Evolutionary conservation across 768 basidiomycete species (phyloP), one percentile per base, ranked within the genome.

Genomic region (Trametes gibbosa): DNA sequence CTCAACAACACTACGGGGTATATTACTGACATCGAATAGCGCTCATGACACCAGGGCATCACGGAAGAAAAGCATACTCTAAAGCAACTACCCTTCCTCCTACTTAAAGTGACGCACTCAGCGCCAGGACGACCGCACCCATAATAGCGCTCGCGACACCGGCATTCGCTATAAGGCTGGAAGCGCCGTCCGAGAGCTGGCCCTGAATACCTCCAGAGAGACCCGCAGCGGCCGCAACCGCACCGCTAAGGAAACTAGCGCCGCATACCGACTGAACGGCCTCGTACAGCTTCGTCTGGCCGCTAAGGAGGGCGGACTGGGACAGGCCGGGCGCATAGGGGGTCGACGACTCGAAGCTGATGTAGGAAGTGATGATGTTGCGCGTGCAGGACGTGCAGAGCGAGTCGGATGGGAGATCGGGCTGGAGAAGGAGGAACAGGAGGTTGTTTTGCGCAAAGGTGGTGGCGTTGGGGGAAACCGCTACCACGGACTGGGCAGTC

Each of bases 351-450:
- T 95, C 90, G 73, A 83, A 95, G 56, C 76, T 72, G 72, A 92
- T 85, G 81, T 91, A 99, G 9, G 84, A 64, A 1, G 84, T 82
- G 64, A 98, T 69, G 69, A 95, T 76, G 62, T 81, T 81, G 70
- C 89, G 84, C 13, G 91, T 85, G 85, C 96, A 98, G 14, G 85
- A 65, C 2, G 80, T 85, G 85, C 96, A 98, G 43, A 97, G 86
- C 23, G 73, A 52, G 25, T 72, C 65, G n/a, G 77, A 71, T 25
- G 79, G 37, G 68, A 82, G 74, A 60, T 66, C 61, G 45, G 88
- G 77, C 27, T 79, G 70, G 68, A 90, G 80, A 85, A 90, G 85
- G 64, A 98, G 77, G 89, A 92, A 97, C 35, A 84, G 77, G 54
- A 97, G 73, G 78, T 89, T 91, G 68, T 81, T 81, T 46, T 74